A percentile compares a stretch with the other conserved stretches of the same genome.
Evolutionary conservation across 2,329 filamentous ascomycete species (phyloP).

Genomic region (Claviceps citrina): DNA sequence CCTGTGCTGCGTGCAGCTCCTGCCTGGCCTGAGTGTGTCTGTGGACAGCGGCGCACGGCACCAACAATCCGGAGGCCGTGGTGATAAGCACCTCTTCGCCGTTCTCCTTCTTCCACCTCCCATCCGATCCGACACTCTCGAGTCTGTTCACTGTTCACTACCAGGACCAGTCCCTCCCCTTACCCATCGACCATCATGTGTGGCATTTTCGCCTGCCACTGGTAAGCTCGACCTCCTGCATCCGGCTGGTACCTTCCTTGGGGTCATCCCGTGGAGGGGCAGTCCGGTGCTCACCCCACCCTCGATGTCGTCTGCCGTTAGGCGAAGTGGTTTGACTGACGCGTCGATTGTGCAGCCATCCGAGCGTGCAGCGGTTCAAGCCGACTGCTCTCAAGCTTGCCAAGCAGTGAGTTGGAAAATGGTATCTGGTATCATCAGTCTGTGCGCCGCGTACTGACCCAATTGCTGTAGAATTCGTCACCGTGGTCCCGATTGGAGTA

Average conservation of each 20-base stretch:
- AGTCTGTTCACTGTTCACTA: too few species aligned
- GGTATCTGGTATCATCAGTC: not conserved
- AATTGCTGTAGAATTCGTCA: conserved; percentile 58
- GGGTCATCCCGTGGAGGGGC: too few species aligned
- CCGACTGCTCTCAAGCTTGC: conserved; percentile 82
- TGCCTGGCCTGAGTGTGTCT: too few species aligned
- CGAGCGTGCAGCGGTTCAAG: conserved; percentile 93
- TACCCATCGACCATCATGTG: conserved; percentile 58
- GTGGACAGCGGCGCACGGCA: too few species aligned
- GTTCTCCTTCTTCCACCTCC: too few species aligned
- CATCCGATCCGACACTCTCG: too few species aligned
- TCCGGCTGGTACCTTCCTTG: not conserved
- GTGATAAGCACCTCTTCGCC: too few species aligned
- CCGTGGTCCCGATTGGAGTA: conserved; percentile 96
- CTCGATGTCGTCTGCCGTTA: conserved; percentile 5
- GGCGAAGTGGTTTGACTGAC: conserved; percentile 4
- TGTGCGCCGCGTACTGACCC: conserved; percentile 5
- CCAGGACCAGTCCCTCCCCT: too few species aligned
- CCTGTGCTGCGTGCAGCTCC: too few species aligned
- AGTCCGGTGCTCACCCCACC: conserved; percentile 16
- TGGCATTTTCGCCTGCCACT: conserved; percentile 92
- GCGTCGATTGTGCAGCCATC: conserved; percentile 42
- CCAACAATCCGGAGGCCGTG: too few species aligned
- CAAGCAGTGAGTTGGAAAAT: conserved; percentile 57
- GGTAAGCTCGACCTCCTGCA: conserved; percentile 37